A percentile compares a stretch with the other conserved stretches of the same genome.
Evolutionary conservation across 2,329 filamentous ascomycete species (phyloP).

Genomic region (Aureobasidium lini): DNA sequence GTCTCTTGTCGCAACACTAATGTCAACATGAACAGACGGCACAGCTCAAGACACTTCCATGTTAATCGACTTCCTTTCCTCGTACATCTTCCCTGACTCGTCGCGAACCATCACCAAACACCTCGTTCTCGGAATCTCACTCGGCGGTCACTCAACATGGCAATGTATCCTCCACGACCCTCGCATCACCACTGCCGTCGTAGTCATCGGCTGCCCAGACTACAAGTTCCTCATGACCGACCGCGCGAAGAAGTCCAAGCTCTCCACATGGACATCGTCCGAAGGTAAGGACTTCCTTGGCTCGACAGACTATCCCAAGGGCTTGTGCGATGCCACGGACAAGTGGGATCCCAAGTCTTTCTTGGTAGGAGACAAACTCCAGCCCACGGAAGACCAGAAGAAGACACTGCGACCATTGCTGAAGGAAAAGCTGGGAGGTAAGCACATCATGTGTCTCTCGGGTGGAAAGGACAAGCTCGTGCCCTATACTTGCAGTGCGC

Average conservation of each 20-base stretch:
- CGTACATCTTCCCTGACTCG: constrained; percentile 56
- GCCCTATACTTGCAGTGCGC: constrained; percentile 54
- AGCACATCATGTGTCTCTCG: constrained; percentile 57
- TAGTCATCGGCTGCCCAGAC: constrained; percentile 85
- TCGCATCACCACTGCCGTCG: constrained; percentile 67
- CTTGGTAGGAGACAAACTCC: constrained; percentile 46
- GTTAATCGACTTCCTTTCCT: constrained; percentile 70
- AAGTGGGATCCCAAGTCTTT: constrained; percentile 69
- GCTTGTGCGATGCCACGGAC: constrained; percentile 56
- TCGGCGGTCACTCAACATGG: constrained; percentile 87
- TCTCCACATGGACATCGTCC: constrained; percentile 51
- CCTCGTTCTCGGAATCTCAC: constrained; percentile 70
- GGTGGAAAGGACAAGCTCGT: constrained; percentile 65
- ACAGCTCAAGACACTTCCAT: constrained; percentile 68
- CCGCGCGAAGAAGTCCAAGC: constrained; percentile 64
- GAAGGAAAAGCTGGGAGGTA: constrained; percentile 40
- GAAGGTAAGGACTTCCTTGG: constrained; percentile 62
- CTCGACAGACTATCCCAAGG: constrained; percentile 65
- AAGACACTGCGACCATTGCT: constrained; percentile 31
- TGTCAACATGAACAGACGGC: constrained; percentile 38
- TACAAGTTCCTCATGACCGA: constrained; percentile 73
- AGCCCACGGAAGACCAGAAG: constrained; percentile 39
- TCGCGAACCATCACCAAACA: constrained; percentile 49
- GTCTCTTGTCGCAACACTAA: not conserved
- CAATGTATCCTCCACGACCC: constrained; percentile 71